Evolutionary conservation across 2,329 filamentous ascomycete species (phyloP).

Genomic region (Fusarium decemcellulare): DNA sequence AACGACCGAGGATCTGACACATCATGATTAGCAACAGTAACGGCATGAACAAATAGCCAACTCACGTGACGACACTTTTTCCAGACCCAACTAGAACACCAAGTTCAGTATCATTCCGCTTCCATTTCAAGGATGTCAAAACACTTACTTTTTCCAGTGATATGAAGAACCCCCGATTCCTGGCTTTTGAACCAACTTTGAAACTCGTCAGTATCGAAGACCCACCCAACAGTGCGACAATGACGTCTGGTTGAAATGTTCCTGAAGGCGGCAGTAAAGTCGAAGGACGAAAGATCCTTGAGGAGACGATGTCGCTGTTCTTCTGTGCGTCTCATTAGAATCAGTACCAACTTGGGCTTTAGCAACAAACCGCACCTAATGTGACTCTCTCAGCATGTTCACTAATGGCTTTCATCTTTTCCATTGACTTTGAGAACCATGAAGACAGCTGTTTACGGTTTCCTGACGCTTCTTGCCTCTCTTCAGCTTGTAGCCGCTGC

Average conservation of each 20-base stretch:
- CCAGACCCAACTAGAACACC: slow-evolving; percentile 27
- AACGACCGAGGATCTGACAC: neutral
- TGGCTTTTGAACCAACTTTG: neutral
- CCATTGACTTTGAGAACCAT: neutral
- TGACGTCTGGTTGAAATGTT: slow-evolving; percentile 27
- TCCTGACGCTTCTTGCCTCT: slow-evolving; percentile 15
- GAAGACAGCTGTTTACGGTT: neutral
- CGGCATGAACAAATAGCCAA: neutral
- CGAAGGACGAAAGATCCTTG: slow-evolving; percentile 8
- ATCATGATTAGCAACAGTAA: neutral
- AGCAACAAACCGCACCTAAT: neutral
- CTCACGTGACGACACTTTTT: slow-evolving; percentile 31
- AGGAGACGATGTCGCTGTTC: slow-evolving; percentile 1
- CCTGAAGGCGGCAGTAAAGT: slow-evolving; percentile 15
- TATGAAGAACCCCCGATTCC: neutral
- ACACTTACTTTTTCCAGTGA: slow-evolving; percentile 35
- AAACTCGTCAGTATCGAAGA: slow-evolving; percentile 4
- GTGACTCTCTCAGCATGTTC: neutral
- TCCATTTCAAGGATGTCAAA: too few relatives aligned
- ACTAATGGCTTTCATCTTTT: neutral
- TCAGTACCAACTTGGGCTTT: fast-evolving
- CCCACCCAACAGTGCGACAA: slow-evolving; percentile 23
- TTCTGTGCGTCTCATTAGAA: neutral
- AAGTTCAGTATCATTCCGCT: neutral
- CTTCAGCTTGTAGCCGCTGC: slow-evolving; percentile 11